Evolutionary conservation across 2,329 filamentous ascomycete species (phyloP).

Genomic region (Lachnellula hyalina): DNA sequence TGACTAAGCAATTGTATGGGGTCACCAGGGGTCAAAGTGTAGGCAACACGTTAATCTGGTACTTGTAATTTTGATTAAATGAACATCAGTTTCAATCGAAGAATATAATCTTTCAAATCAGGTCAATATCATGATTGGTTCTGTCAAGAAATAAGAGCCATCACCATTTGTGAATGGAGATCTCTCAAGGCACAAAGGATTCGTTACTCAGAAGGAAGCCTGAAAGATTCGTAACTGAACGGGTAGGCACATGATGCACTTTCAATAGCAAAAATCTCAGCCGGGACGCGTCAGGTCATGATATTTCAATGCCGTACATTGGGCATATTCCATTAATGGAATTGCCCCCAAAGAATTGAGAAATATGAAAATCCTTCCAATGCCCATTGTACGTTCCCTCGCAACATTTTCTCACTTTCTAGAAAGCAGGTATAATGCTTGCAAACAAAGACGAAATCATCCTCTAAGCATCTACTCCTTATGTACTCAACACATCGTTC

Average conservation of each 20-base stretch:
- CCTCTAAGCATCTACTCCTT: constrained; percentile 5
- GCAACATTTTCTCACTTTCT: neutral
- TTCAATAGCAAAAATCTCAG: neutral
- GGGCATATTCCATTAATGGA: neutral
- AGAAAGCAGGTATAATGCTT: constrained; percentile 23
- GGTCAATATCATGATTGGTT: too few species aligned
- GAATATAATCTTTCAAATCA: too few species aligned
- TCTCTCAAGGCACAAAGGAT: too few species aligned
- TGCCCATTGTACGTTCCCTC: neutral
- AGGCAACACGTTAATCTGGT: too few species aligned
- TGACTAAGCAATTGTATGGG: too few species aligned
- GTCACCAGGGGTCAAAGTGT: too few species aligned
- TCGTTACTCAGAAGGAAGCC: neutral
- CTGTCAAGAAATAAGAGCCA: too few species aligned
- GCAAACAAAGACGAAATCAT: constrained; percentile 13
- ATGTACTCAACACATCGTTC: constrained; percentile 17
- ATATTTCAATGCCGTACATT: neutral
- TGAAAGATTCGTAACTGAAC: neutral
- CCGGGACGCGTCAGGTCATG: neutral
- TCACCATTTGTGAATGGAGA: too few species aligned
- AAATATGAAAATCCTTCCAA: neutral
- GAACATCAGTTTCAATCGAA: too few species aligned
- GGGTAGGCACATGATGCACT: neutral
- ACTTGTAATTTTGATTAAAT: too few species aligned
- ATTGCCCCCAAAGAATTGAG: neutral